phyloP scores from a whole-genome alignment of 805 yeast species.

The Vanderwaltozyma verrucispora region DNA sequence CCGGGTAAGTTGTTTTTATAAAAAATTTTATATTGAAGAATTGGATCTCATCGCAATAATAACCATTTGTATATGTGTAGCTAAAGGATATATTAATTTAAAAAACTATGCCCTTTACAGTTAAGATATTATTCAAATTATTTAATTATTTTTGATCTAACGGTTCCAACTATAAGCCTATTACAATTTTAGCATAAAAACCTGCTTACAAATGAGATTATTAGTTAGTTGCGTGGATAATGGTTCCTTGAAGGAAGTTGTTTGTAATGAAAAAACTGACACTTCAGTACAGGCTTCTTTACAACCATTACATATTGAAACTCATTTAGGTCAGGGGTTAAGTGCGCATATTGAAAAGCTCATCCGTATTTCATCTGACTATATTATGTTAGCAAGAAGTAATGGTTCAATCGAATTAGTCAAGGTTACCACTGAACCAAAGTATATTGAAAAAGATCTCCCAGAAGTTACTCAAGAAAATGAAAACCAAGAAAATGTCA shows the following conservation, averaged over 20 bases:
- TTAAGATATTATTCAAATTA: too few species aligned
- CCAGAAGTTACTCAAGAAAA: not conserved
- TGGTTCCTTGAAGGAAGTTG: constrained; percentile 54
- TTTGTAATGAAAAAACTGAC: constrained; percentile 61
- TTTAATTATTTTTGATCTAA: too few species aligned
- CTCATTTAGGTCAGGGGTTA: constrained; percentile 34
- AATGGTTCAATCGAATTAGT: constrained; percentile 36
- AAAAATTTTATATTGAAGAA: too few species aligned
- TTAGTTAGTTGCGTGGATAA: constrained; percentile 57
- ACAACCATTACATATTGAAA: constrained; percentile 49
- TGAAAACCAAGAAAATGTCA: not conserved
- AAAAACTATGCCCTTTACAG: too few species aligned
- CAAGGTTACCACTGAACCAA: constrained; percentile 20
- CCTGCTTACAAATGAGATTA: constrained; percentile 46
- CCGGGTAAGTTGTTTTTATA: too few species aligned
- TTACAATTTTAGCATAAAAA: too few species aligned
- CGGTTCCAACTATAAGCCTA: too few species aligned
- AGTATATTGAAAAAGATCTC: constrained; percentile 3
- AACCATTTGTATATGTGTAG: too few species aligned
- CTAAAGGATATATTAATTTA: too few species aligned
- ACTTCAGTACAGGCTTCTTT: constrained; percentile 60
- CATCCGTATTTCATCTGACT: constrained; percentile 25
- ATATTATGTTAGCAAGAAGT: constrained; percentile 37
- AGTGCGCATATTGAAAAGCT: constrained; percentile 32
- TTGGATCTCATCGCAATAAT: too few species aligned